Conservation (phyloP, 169 alveolate species). For the Cryptosporidium baileyi region DNA sequence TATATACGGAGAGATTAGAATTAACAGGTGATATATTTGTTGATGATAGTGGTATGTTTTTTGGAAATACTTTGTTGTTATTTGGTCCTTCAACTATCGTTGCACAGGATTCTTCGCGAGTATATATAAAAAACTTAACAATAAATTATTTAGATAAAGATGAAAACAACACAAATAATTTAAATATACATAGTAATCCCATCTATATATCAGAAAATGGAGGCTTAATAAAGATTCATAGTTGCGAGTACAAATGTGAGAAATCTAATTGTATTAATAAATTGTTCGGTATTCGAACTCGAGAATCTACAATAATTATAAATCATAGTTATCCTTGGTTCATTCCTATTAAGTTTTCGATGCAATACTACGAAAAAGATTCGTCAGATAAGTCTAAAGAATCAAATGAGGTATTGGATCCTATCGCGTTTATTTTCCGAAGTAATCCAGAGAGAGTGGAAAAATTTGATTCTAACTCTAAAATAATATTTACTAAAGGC, state of each 20-base stretch:
- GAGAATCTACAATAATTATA: conserved; percentile 16
- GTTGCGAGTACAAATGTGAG: conserved; percentile 21
- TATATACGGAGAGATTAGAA: not conserved
- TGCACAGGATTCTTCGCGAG: conserved; percentile 39
- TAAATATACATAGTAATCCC: not conserved
- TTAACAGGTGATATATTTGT: conserved; percentile 26
- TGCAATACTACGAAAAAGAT: not conserved
- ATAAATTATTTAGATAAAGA: not conserved
- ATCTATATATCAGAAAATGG: conserved; percentile 41
- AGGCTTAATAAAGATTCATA: not conserved
- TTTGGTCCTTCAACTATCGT: not conserved
- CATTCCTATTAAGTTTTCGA: conserved; percentile 11
- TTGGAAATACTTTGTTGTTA: not conserved
- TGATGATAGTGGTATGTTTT: conserved; percentile 53
- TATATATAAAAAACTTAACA: not conserved
- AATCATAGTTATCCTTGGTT: conserved; percentile 26
- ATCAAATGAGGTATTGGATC: conserved; percentile 20
- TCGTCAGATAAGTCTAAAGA: not conserved
- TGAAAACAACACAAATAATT: not conserved
- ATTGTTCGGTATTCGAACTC: conserved; percentile 32
- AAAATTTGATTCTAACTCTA: not conserved
- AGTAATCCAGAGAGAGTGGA: conserved; percentile 1
- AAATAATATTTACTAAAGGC: conserved; percentile 31
- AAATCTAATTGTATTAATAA: not conserved
- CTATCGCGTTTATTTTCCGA: conserved; percentile 35